These are phyloP conservation scores for Verticillium dahliae DNA, from an alignment of 2,329 filamentous ascomycete genomes.

Conservation along the genomic window DNA sequence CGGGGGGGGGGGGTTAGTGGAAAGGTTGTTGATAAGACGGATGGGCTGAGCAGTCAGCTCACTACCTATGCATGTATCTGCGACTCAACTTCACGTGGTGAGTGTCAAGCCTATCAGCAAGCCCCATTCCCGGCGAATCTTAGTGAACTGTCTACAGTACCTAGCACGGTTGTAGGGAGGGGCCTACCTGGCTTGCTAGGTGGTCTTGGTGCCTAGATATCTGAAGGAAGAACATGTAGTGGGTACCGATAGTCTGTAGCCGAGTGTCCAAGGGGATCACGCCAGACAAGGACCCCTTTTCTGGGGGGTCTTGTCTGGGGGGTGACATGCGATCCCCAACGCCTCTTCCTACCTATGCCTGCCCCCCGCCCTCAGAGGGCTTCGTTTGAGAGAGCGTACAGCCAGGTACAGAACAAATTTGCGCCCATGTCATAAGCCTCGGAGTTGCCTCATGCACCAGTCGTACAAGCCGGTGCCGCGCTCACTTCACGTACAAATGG, in stretches of 20 bases:
- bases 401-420: no score
- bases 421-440: neutral
- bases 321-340: no score
- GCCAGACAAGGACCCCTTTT: no score
- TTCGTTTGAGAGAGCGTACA: no score
- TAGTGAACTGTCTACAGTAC: neutral
- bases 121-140: neutral
- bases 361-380: no score
- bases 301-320: no score
- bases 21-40: neutral
- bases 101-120: neutral
- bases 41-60: neutral
- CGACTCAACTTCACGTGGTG: neutral
- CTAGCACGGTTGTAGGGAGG: neutral
- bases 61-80: neutral
- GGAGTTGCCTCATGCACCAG: neutral
- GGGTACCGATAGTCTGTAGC: no score
- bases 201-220: no score
- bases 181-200: neutral
- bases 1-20: neutral
- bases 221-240: no score
- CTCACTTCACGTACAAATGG: neutral
- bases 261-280: no score
- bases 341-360: no score
- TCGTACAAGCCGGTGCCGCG: neutral